Base-by-base conservation (phyloP, 345 rosid species). In the Melaleuca quinquenervia region DNA sequence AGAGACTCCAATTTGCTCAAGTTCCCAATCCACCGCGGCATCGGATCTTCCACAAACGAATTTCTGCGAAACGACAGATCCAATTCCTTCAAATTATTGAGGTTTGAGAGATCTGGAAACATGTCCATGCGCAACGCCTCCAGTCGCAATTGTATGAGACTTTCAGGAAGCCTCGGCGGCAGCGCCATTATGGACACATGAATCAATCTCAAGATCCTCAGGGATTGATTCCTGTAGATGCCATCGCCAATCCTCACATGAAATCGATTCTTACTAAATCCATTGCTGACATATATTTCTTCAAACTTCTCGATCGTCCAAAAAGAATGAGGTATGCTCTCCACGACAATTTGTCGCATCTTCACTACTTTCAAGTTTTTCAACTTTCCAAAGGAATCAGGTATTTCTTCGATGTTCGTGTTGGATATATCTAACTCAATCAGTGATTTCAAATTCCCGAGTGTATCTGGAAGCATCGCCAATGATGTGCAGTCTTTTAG, bases 1-100 rank as follows among this genome's bases (percentile, higher is more conserved):
- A 24, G 27, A 55, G 10, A 1, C 11, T 55, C 12, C 2, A 55
- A 27, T 10, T 24, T 55, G 60, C 60, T 22, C 5, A 55, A 26
- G 0, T 24, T 24, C 27, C 27, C 60, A 55, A 55, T 24, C 60
- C 60, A 55, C 60, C 3, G 6, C 1, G 60, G 60, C 6, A 55
- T 55, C 60, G 27, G 27, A 55, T 24, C 6, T 24, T 3, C 60
- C 60, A 24, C 27, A 24, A 3, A n/a, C 11, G 11, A 3, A n/a
- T n/a, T n/a, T 0, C 11, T 9, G 2, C 27, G 6, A 55, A 55
- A 22, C 2, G 0, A 0, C 29, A 84, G 29, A 8, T 14, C 3
- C 85, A 60, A 41, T 10, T 7, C 11, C 8, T 21, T 83, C 27
- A 83, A 27, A 26, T 32, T 53, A 45, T 3, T 50, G 0, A 83